Base-by-base conservation (phyloP, 345 rosid genomes). In the Euclidium syriacum region DNA sequence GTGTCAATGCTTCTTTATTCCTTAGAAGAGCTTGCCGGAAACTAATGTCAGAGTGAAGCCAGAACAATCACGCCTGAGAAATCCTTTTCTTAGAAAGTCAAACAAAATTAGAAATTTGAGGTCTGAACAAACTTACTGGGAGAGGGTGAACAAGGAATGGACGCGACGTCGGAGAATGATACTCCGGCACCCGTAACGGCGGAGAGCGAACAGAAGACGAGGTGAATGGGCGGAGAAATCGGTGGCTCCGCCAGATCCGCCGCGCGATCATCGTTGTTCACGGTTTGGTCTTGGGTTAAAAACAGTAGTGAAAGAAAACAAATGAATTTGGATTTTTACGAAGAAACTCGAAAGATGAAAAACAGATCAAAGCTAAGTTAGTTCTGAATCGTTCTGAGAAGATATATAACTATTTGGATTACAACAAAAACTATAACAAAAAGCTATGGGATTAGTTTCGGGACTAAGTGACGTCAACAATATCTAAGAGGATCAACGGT, bases 221-320 rank as follows among this genome's bases (percentile, higher is more conserved):
- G 62, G 56, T 62, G 24, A 65, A 57, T 10, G 52, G 43, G 32
- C 76, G 62, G 72, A 65, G 67, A 35, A 40, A 57, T 26, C 62
- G 72, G 32, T 72, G 62, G 43, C 44, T 65, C 5, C 62, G 76
- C 72, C 65, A 72, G 76, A 72, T 72, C 72, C 72, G 70, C 4
- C 72, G 32, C 9, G 67, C 44, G 42, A 72, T 52, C 76, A 72
- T 72, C 35, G 14, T 65, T 14, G 40, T 42, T 20, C 19, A 25
- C 50, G 16, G 49, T 50, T n/a, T 62, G n/a, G 20, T 44, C 34
- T 18, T 20, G 11, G 40, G 26, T 54, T 6, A 3, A 24, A 44
- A 34, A 10, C 10, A 39, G 42, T 44, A 4, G 2, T 11, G n/a
- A 8, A 5, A 10, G 12, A 4, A 41, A 34, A 44, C 54, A 68